Conservation (phyloP, 2,329 filamentous ascomycete species). For the Sporothrix curviconia region DNA sequence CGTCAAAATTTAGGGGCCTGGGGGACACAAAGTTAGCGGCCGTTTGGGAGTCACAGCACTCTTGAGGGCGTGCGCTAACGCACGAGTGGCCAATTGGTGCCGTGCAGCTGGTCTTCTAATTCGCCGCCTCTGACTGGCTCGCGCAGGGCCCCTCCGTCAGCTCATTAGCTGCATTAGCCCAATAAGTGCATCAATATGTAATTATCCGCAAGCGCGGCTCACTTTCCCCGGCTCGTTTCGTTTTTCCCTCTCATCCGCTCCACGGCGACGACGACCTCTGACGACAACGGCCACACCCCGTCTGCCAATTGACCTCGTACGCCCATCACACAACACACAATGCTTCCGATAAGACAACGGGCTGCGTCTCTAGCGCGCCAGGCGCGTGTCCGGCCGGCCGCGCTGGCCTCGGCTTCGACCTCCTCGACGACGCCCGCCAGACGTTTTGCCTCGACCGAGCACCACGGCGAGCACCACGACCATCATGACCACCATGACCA, state of each 20-base stretch:
- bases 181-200: not conserved
- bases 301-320: not conserved
- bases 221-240: constrained; percentile 4
- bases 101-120: constrained; percentile 9
- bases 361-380: constrained; percentile 33
- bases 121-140: constrained; percentile 17
- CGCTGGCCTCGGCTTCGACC: not conserved
- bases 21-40: not conserved
- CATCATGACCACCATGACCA: constrained; percentile 25
- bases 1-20: not conserved
- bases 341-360: constrained; percentile 34
- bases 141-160: too few relatives aligned
- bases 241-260: constrained; percentile 13
- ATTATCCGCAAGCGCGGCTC: not conserved
- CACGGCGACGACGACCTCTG: too few relatives aligned
- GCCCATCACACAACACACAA: constrained; percentile 19
- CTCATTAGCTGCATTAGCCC: not conserved
- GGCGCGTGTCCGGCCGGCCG: constrained; percentile 23
- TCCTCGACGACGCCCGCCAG: constrained; percentile 21
- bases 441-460: constrained; percentile 42
- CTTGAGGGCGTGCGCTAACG: too few relatives aligned
- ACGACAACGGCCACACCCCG: constrained; percentile 8
- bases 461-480: constrained; percentile 16
- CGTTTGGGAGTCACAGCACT: not conserved
- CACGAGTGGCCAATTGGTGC: constrained; percentile 12